Conservation (phyloP, 2,329 filamentous ascomycete genomes). For the Ascosphaera pollenicola region DNA sequence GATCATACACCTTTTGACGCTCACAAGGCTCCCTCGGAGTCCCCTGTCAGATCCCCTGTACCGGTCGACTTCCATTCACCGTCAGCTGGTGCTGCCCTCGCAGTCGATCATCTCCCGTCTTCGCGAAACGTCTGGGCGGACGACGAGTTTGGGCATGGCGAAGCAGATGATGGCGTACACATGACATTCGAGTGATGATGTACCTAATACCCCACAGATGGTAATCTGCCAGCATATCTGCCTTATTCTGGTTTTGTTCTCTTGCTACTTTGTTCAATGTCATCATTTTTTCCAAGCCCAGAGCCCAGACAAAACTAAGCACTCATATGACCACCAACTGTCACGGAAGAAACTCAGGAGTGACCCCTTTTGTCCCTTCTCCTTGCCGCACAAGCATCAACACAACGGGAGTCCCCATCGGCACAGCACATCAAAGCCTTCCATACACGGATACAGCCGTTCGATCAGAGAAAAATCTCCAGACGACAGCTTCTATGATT, state of each 20-base stretch:
- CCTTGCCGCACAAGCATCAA: no score
- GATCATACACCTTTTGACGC: neutral
- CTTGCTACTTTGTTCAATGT: slow-evolving; percentile 2
- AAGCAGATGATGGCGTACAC: slow-evolving; percentile 50
- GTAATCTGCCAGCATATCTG: slow-evolving; percentile 1
- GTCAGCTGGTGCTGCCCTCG: neutral
- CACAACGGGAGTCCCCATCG: no score
- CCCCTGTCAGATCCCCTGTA: neutral
- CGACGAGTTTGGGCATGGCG: slow-evolving; percentile 43
- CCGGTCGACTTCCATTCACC: neutral
- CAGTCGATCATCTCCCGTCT: slow-evolving; percentile 12
- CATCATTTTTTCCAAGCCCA: no score
- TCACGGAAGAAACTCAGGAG: no score
- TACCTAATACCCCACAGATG: neutral
- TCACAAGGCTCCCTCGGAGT: neutral
- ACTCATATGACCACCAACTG: no score
- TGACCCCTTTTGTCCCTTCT: no score
- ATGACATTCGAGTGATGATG: slow-evolving; percentile 53
- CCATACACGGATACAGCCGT: no score
- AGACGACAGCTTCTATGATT: no score
- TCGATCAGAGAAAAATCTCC: no score
- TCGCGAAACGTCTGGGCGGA: slow-evolving; percentile 48
- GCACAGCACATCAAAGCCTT: no score
- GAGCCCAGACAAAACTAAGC: no score
- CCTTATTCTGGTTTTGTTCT: slow-evolving; percentile 1